Base-by-base conservation (phyloP, 179 eudicot species). In the Pouteria campechiana region DNA sequence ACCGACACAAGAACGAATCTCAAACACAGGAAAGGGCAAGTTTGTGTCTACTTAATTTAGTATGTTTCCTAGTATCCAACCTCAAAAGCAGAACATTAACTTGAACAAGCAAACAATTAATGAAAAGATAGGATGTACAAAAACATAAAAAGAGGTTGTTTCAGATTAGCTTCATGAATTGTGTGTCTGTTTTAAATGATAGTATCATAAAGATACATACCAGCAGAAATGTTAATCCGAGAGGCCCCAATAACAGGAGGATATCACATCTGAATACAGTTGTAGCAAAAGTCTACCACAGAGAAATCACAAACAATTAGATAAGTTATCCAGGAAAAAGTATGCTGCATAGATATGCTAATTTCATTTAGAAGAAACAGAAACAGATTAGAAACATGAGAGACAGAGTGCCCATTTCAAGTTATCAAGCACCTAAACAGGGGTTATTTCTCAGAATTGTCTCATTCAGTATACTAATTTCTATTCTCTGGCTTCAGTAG, bases 241-340 rank as follows among this genome's bases (percentile, higher is more conserved):
- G 64, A 55, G 96, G 94, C 38, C 87, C 55, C 29, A 82, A 78
- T 41, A 90, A 74, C 32, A 90, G 67, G 61, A 90, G 69, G 51
- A 79, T 75, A 52, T 90, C 98, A 43, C 98, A 90, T 68, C 98
- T 69, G 73, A 90, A 86, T 65, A 86, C 44, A 51, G 77, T 27
- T 43, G 90, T 82, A 17, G 94, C 90, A 53, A 73, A 67, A 68
- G 79, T 68, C 98, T 90, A 80, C 64, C 51, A 66, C 55, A 45
- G 44, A 57, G 25, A 63, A 43, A 57, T 29, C 48, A 50, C 41
- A 57, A 14, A 21, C 21, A 12, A 44, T 46, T 17, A 41, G 45
- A 35, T 20, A 25, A 17, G 21, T 18, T 25, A 43, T 19, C 31
- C 35, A 34, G 11, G 48, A 32, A n/a, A 49, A 36, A n/a, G n/a